phyloP scores from a whole-genome alignment of 2,329 filamentous ascomycete species.

The Hypocrella siamensis region DNA sequence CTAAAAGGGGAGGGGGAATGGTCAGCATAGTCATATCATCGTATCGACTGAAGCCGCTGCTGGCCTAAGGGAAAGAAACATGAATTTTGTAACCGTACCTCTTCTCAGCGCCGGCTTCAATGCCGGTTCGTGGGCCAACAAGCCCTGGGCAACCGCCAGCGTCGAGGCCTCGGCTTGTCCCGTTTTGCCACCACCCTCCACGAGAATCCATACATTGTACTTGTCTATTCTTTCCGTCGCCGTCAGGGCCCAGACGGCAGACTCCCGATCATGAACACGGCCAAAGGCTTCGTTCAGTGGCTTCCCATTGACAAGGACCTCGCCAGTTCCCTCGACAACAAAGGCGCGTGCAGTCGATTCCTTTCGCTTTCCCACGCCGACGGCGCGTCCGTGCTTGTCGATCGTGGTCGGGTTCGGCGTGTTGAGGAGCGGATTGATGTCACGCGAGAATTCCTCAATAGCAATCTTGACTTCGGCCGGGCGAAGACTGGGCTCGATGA shows the following conservation, averaged over 20 bases:
- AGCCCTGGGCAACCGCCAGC: constrained; percentile 71
- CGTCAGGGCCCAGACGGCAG: constrained; percentile 80
- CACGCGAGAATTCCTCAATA: constrained; percentile 56
- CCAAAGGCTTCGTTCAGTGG: constrained; percentile 69
- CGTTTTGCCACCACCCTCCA: constrained; percentile 76
- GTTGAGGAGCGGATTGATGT: constrained; percentile 55
- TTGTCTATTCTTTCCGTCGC: constrained; percentile 75
- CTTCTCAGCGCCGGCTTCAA: constrained; percentile 75
- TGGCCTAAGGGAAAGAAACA: not conserved
- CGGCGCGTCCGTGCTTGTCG: constrained; percentile 62
- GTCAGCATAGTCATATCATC: too few species aligned
- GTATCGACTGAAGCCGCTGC: too few species aligned
- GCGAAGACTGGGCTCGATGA: constrained; percentile 65
- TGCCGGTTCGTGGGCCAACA: constrained; percentile 81
- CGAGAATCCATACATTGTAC: constrained; percentile 87
- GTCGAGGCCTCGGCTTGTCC: constrained; percentile 93
- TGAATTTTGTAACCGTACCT: constrained; percentile 45
- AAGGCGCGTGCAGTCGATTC: constrained; percentile 70
- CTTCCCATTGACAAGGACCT: constrained; percentile 82
- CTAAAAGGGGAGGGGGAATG: constrained; percentile 36
- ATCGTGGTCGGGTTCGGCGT: constrained; percentile 46
- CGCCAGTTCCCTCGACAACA: constrained; percentile 83
- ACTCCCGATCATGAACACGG: constrained; percentile 85
- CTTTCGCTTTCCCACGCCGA: constrained; percentile 77
- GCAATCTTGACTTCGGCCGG: constrained; percentile 52